Evolutionary conservation across 2,329 filamentous ascomycete genomes (phyloP), one percentile per base, ranked within the genome.

Genomic region (Botrytis pseudocinerea): DNA sequence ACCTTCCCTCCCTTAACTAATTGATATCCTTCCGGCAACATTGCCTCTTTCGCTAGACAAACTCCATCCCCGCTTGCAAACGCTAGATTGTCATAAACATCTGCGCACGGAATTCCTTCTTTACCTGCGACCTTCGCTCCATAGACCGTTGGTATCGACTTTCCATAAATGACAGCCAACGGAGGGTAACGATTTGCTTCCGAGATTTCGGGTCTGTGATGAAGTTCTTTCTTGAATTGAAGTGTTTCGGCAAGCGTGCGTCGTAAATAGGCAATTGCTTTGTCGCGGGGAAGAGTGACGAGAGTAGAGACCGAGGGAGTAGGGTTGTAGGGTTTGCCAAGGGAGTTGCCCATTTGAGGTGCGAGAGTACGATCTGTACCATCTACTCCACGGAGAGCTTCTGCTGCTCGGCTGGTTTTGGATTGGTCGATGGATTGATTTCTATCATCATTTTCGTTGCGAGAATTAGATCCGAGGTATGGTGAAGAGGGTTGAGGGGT

Each of bases 61-160:
- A 98, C 95, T 0, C 95, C 95, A 80, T 98, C 95, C 2, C 95
- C 94, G 35, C 91, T 91, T 0, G 92, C 92, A 83, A 98, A 98
- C 0, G 93, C 88, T 3, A 98, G 85, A 77, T 97, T 91, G 76
- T 97, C 94, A 80, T 97, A 98, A 0, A 90, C 91, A 81, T 97
- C 93, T 0, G 89, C 85, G 74, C 90, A 89, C 68, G 90, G 88
- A 76, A 98, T 97, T 0, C 87, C 90, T 71, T 95, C 94, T 5
- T 87, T 85, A 2, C 89, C 89, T 22, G 87, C 84, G 0, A 98
- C 93, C 62, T 91, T 90, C 0, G 93, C 93, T 0, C 92, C 94
- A 80, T 91, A 94, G 0, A 97, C 93, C 0, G 95, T 98, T 0
- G 95, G 95, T 0, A 92, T 93, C 38, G 90, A 90, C 81, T 97